phyloP scores from a whole-genome alignment of 2,329 filamentous ascomycete species.

The Clathrospora elynae region DNA sequence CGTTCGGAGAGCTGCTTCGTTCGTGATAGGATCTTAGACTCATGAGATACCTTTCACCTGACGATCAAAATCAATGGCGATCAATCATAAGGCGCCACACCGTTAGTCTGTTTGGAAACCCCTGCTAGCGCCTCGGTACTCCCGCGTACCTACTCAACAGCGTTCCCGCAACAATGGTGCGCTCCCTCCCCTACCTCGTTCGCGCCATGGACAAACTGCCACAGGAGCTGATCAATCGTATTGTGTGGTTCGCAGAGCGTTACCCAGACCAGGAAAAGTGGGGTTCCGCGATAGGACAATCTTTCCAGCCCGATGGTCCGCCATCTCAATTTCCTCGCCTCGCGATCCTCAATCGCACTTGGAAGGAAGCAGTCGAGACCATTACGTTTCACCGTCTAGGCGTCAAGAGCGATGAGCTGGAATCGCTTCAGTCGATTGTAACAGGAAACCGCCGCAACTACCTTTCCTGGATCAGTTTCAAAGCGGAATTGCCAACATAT shows the following conservation, averaged over 20 bases:
- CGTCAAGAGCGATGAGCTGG: slow-evolving; percentile 9
- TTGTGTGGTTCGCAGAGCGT: slow-evolving; percentile 8
- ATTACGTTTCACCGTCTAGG: slow-evolving; percentile 9
- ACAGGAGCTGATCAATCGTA: slow-evolving; percentile 20
- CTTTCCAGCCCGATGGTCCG: not conserved
- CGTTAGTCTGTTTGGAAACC: not conserved
- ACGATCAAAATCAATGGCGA: too few species aligned
- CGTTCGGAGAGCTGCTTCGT: too few species aligned
- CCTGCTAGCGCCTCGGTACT: slow-evolving; percentile 3
- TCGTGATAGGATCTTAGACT: too few species aligned
- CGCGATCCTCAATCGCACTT: slow-evolving; percentile 8
- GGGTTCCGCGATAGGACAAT: slow-evolving; percentile 6
- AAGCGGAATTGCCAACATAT: slow-evolving; percentile 8
- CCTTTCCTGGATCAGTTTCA: slow-evolving; percentile 6
- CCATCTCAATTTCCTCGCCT: slow-evolving; percentile 9
- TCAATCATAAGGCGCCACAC: not conserved
- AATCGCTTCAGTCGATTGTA: slow-evolving; percentile 6
- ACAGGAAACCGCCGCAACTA: slow-evolving; percentile 9
- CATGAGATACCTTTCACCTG: too few species aligned
- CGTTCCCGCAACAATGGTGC: slow-evolving; percentile 1
- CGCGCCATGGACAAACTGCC: slow-evolving; percentile 19
- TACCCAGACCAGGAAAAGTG: slow-evolving; percentile 9
- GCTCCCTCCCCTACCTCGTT: not conserved
- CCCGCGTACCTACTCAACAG: slow-evolving; percentile 1
- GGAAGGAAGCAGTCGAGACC: slow-evolving; percentile 12